Evolutionary conservation across 352 stramenopile genomes (phyloP).

Genomic region (Pythium pectinolyticum): DNA sequence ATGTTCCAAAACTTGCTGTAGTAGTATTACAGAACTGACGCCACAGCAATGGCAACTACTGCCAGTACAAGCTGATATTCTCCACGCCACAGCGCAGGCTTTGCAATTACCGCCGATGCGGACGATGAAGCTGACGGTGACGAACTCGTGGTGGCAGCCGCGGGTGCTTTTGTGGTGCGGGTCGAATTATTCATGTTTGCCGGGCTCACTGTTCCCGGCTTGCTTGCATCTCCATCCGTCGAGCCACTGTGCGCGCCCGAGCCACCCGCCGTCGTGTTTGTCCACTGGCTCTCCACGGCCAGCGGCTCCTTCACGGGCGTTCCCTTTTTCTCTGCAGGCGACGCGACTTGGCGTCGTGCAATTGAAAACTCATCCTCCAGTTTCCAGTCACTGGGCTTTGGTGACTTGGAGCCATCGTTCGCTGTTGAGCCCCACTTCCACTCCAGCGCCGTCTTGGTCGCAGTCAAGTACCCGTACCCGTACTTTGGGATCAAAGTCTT

Average conservation of each 20-base stretch:
- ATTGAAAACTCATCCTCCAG: slow-evolving; percentile 52
- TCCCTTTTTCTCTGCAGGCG: slow-evolving; percentile 31
- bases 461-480: slow-evolving; percentile 70
- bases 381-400: slow-evolving; percentile 47
- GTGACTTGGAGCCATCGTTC: slow-evolving; percentile 40
- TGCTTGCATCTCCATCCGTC: not conserved
- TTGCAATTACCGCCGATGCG: no score
- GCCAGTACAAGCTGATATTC: no score
- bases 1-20: no score
- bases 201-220: slow-evolving; percentile 1
- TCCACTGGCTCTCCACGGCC: slow-evolving; percentile 13
- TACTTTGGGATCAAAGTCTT: slow-evolving; percentile 73
- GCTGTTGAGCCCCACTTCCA: slow-evolving; percentile 66
- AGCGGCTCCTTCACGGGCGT: slow-evolving; percentile 43
- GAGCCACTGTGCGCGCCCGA: slow-evolving; percentile 21
- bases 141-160: no score
- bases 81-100: no score
- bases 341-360: slow-evolving; percentile 33
- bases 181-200: not conserved
- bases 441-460: slow-evolving; percentile 46
- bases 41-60: no score
- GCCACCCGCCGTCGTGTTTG: not conserved
- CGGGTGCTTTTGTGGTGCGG: no score
- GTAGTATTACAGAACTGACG: no score
- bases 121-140: no score